These are phyloP conservation scores for Pseudogymnoascus sp. DNA, from an alignment of 2,329 filamentous ascomycete species.

Conservation along the genomic window DNA sequence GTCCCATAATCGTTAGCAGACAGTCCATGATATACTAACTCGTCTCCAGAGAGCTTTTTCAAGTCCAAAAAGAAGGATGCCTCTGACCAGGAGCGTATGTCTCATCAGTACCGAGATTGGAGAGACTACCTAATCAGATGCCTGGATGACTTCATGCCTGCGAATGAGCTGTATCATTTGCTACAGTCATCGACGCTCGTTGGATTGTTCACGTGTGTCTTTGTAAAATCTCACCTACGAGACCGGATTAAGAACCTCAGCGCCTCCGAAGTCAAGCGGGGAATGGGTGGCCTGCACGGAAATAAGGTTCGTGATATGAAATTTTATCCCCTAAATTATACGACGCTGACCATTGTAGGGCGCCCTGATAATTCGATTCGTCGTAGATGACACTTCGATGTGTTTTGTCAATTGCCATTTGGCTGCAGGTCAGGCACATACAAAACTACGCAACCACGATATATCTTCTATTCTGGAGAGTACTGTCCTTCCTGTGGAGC, in stretches of 20 bases:
- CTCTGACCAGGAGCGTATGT: conserved; percentile 83
- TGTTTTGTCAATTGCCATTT: conserved; percentile 98
- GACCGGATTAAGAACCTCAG: conserved; percentile 69
- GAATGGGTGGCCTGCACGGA: conserved; percentile 89
- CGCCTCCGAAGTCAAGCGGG: conserved; percentile 82
- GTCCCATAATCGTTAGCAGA: conserved; percentile 25
- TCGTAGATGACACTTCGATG: conserved; percentile 85
- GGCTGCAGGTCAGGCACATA: conserved; percentile 86
- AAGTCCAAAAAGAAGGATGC: conserved; percentile 83
- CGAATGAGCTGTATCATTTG: conserved; percentile 70
- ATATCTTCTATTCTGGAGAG: conserved; percentile 82
- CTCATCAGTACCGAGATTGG: conserved; percentile 95
- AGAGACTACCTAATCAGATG: conserved; percentile 77
- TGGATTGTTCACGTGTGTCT: conserved; percentile 91
- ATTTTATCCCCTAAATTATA: background rate
- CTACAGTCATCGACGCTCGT: conserved; percentile 86
- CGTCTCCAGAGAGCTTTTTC: conserved; percentile 62
- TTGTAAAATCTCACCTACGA: conserved; percentile 75
- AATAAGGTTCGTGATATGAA: conserved; percentile 58
- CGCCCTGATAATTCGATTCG: conserved; percentile 82
- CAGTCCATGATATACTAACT: conserved; percentile 24
- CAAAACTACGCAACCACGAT: conserved; percentile 85
- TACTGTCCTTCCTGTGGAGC: conserved; percentile 63
- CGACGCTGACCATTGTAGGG: conserved; percentile 42
- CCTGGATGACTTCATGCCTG: conserved; percentile 75